Conservation (phyloP, 495 filamentous ascomycete species). For the Antarctomyces pellizariae region DNA sequence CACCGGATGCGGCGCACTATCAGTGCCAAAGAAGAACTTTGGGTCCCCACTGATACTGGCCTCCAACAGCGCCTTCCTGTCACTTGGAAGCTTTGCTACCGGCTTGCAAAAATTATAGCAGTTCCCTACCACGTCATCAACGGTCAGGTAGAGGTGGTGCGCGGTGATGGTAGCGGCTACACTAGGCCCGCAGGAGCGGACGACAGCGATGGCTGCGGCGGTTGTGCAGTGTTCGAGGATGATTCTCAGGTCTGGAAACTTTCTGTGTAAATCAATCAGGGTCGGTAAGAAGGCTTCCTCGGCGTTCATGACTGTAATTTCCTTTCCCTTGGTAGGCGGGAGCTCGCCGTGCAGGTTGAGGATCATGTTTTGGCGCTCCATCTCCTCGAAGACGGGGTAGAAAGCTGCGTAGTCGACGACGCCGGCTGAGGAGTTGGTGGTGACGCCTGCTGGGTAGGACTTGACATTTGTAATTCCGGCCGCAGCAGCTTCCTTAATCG, state of each 20-base stretch:
- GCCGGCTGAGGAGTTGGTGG: slow-evolving; percentile 67
- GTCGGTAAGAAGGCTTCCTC: slow-evolving; percentile 67
- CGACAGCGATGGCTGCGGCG: slow-evolving; percentile 55
- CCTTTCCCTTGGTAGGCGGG: slow-evolving; percentile 28
- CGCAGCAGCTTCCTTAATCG: slow-evolving; percentile 46
- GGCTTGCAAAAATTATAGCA: slow-evolving; percentile 61
- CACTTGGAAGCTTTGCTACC: slow-evolving; percentile 36
- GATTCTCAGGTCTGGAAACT: slow-evolving; percentile 35
- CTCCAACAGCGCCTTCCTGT: slow-evolving; percentile 39
- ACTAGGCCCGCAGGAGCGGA: slow-evolving; percentile 47
- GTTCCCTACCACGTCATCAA: slow-evolving; percentile 42
- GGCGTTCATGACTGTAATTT: slow-evolving; percentile 52
- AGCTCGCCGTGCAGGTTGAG: slow-evolving; percentile 38
- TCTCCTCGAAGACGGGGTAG: slow-evolving; percentile 60
- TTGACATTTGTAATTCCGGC: slow-evolving; percentile 46
- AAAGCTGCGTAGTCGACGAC: slow-evolving; percentile 48
- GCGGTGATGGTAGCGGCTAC: slow-evolving; percentile 53
- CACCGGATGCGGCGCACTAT: slow-evolving; percentile 58
- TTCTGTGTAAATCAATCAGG: slow-evolving; percentile 39
- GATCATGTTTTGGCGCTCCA: slow-evolving; percentile 31
- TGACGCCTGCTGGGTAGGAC: slow-evolving; percentile 44
- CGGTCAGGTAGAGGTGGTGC: slow-evolving; percentile 48
- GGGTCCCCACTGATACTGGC: slow-evolving; percentile 31
- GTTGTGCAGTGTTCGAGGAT: slow-evolving; percentile 58
- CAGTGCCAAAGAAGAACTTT: slow-evolving; percentile 51